A percentile compares a stretch with the other conserved stretches of the same genome.
phyloP scores from a whole-genome alignment of 2,329 filamentous ascomycete genomes.

The Teratosphaeria nubilosa region DNA sequence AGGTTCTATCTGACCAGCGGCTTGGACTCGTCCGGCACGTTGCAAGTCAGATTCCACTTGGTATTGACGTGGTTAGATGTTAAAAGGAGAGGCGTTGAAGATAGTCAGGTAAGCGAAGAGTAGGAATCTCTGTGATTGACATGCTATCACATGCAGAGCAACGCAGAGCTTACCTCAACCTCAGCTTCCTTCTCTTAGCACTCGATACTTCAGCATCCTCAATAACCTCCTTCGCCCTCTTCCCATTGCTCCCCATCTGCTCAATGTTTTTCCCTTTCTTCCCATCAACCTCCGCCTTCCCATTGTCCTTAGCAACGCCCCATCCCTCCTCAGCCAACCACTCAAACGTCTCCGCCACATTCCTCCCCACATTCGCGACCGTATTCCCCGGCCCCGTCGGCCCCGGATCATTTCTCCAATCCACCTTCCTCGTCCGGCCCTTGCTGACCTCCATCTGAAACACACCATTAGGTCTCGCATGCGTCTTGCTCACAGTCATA shows the following conservation, averaged over 20 bases:
- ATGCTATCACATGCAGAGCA: not conserved
- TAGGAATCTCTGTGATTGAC: not conserved
- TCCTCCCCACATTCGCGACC: slow-evolving; percentile 29
- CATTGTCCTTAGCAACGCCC: slow-evolving; percentile 27
- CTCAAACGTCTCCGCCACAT: slow-evolving; percentile 41
- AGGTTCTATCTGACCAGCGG: too few species aligned
- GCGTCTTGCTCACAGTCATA: too few species aligned
- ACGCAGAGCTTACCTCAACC: not conserved
- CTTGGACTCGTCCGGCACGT: too few species aligned
- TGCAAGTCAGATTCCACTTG: too few species aligned
- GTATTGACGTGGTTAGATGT: too few species aligned
- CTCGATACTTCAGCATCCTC: not conserved
- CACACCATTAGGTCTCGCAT: too few species aligned
- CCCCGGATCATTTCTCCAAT: slow-evolving; percentile 44
- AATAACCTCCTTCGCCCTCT: not conserved
- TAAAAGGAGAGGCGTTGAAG: not conserved
- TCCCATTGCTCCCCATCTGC: not conserved
- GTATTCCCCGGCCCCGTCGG: slow-evolving; percentile 35
- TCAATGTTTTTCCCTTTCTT: not conserved
- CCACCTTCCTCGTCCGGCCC: slow-evolving; percentile 33
- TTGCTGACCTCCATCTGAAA: slow-evolving; percentile 43
- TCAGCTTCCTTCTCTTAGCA: not conserved
- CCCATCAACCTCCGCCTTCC: not conserved
- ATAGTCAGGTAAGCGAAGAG: not conserved
- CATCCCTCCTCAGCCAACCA: slow-evolving; percentile 40